phyloP scores from a whole-genome alignment of 805 yeast genomes.

The Candida namnaoensis region DNA sequence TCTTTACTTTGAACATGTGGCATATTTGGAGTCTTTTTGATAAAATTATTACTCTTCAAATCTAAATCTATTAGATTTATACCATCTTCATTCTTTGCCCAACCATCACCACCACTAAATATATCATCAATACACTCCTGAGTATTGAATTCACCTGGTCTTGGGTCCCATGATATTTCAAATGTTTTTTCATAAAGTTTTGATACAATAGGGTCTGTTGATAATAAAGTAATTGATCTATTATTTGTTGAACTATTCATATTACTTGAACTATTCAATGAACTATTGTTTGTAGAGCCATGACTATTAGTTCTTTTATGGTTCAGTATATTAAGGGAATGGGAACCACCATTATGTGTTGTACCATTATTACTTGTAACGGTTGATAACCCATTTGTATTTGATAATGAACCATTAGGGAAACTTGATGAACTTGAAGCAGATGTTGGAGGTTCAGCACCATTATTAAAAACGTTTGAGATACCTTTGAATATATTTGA shows the following conservation, averaged over 20 bases:
- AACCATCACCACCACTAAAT: conserved; percentile 62
- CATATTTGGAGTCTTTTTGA: neutral
- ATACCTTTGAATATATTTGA: conserved; percentile 37
- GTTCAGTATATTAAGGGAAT: neutral
- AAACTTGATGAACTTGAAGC: neutral
- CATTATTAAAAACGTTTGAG: conserved; percentile 26
- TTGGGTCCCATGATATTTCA: conserved; percentile 52
- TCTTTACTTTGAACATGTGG: too few relatives aligned
- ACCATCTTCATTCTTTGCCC: conserved; percentile 44
- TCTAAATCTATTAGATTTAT: conserved; percentile 28
- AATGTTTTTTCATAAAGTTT: conserved; percentile 44
- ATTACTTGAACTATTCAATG: neutral
- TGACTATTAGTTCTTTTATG: neutral
- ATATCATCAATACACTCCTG: conserved; percentile 70
- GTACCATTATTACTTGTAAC: too few relatives aligned
- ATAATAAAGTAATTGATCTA: conserved; percentile 1
- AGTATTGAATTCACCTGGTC: conserved; percentile 54
- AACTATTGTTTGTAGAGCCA: neutral
- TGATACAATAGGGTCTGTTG: conserved; percentile 39
- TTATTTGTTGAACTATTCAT: neutral
- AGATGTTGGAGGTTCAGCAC: conserved; percentile 5
- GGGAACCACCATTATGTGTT: too few relatives aligned
- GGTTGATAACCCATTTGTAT: too few relatives aligned
- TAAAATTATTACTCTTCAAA: neutral
- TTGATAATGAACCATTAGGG: too few relatives aligned